Conservation (phyloP, 495 filamentous ascomycete species). For the Aspergillus sclerotiicarbonarius region DNA sequence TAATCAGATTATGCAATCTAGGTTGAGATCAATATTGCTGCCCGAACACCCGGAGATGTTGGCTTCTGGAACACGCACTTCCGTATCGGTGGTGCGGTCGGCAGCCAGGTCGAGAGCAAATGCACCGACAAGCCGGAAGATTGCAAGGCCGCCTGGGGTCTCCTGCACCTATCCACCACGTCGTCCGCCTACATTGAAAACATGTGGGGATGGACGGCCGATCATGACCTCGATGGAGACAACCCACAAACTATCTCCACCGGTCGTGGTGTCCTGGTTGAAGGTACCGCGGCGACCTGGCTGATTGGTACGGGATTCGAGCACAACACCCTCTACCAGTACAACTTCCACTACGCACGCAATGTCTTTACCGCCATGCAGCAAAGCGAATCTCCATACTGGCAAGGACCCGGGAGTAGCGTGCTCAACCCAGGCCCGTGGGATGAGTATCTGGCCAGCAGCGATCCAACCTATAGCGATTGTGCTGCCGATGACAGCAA, state of each 20-base stretch:
- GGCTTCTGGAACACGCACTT: slow-evolving; percentile 57
- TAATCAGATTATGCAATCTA: slow-evolving; percentile 2
- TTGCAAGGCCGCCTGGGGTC: slow-evolving; percentile 53
- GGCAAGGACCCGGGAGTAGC: slow-evolving; percentile 37
- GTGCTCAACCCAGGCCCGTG: slow-evolving; percentile 45
- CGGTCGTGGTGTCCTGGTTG: slow-evolving; percentile 50
- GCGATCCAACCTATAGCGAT: slow-evolving; percentile 40
- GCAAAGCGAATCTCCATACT: slow-evolving; percentile 49
- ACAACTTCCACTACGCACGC: slow-evolving; percentile 45
- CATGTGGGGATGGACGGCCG: slow-evolving; percentile 59
- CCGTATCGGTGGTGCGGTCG: slow-evolving; percentile 51
- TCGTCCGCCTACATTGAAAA: slow-evolving; percentile 56
- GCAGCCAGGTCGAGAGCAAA: slow-evolving; percentile 37
- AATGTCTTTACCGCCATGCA: slow-evolving; percentile 49
- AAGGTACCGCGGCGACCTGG: slow-evolving; percentile 45
- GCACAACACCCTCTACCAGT: slow-evolving; percentile 51
- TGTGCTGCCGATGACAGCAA: slow-evolving; percentile 31
- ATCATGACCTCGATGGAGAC: slow-evolving; percentile 48
- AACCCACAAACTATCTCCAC: slow-evolving; percentile 44
- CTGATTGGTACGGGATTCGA: slow-evolving; percentile 43
- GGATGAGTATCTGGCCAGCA: slow-evolving; percentile 30
- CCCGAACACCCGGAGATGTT: slow-evolving; percentile 51
- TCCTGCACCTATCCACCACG: slow-evolving; percentile 47
- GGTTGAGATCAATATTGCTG: slow-evolving; percentile 52
- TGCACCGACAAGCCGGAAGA: slow-evolving; percentile 32